Evolutionary conservation across 805 yeast species (phyloP).

Genomic region (Lachancea cidri): DNA sequence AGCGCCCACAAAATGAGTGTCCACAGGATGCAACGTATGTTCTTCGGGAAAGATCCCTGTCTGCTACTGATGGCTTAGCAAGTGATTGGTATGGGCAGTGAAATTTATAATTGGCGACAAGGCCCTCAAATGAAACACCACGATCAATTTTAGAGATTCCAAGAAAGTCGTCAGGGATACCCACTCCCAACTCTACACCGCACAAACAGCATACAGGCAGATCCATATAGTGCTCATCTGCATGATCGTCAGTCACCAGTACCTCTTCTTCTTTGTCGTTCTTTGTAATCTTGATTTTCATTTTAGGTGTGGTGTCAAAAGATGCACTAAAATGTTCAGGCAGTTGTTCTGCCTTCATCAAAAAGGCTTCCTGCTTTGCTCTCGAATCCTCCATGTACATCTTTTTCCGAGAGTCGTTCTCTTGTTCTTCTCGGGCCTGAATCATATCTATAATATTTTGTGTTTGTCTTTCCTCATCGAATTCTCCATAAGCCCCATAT

Average conservation of each 20-base stretch:
- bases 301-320: conserved; percentile 22
- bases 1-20: conserved; percentile 81
- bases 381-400: conserved; percentile 24
- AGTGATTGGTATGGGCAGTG: conserved; percentile 65
- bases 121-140: conserved; percentile 25
- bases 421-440: conserved; percentile 31
- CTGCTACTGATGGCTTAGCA: conserved; percentile 45
- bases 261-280: conserved; percentile 19
- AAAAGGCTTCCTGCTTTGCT: conserved; percentile 22
- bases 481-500: not conserved
- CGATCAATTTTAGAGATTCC: conserved; percentile 23
- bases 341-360: conserved; percentile 18
- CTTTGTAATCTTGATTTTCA: conserved; percentile 15
- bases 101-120: conserved; percentile 33
- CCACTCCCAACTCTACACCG: conserved; percentile 67
- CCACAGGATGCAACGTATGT: conserved; percentile 71
- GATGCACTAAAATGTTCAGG: conserved; percentile 31
- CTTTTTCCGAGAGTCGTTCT: conserved; percentile 22
- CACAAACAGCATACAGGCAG: conserved; percentile 60
- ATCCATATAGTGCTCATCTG: conserved; percentile 32
- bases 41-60: conserved; percentile 56
- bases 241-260: conserved; percentile 20
- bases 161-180: conserved; percentile 52
- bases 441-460: conserved; percentile 30
- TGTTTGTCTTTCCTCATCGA: conserved; percentile 20